Conservation (phyloP, 768 basidiomycete species). For the Leccinum barrowsii region DNA sequence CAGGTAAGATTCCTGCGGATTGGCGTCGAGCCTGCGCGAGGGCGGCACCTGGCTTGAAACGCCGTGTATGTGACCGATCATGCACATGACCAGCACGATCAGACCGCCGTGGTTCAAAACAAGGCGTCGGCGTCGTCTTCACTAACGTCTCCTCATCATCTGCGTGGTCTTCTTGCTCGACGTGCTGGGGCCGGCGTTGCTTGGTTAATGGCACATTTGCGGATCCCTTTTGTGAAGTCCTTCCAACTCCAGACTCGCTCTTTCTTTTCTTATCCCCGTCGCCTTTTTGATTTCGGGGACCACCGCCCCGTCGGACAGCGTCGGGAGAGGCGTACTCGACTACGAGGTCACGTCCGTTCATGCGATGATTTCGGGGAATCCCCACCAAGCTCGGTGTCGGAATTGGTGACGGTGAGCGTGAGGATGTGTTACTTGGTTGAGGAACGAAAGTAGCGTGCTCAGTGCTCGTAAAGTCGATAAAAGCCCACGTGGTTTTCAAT, state of each 20-base stretch:
- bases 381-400: too few relatives aligned
- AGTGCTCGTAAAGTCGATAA: constrained; percentile 81
- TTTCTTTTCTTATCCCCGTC: constrained; percentile 18
- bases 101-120: constrained; percentile 2
- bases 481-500: constrained; percentile 67
- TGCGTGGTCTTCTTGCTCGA: constrained; percentile 5
- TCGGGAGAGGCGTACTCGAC: constrained; percentile 89
- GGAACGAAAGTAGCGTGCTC: constrained; percentile 38
- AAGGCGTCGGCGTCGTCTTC: neutral
- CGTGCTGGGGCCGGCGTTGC: constrained; percentile 1
- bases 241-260: constrained; percentile 7
- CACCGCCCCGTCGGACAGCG: constrained; percentile 77
- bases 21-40: constrained; percentile 75
- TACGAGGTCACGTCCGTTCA: constrained; percentile 80
- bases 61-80: constrained; percentile 26
- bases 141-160: neutral
- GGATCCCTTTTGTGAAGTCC: constrained; percentile 2
- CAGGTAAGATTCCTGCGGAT: constrained; percentile 62
- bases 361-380: constrained; percentile 61
- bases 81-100: constrained; percentile 7
- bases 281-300: constrained; percentile 21
- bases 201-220: neutral
- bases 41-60: constrained; percentile 75
- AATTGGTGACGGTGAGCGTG: too few relatives aligned
- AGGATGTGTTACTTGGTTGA: too few relatives aligned